phyloP scores from a whole-genome alignment of 108 stramenopile species.

The Mediolabrus comicus region DNA sequence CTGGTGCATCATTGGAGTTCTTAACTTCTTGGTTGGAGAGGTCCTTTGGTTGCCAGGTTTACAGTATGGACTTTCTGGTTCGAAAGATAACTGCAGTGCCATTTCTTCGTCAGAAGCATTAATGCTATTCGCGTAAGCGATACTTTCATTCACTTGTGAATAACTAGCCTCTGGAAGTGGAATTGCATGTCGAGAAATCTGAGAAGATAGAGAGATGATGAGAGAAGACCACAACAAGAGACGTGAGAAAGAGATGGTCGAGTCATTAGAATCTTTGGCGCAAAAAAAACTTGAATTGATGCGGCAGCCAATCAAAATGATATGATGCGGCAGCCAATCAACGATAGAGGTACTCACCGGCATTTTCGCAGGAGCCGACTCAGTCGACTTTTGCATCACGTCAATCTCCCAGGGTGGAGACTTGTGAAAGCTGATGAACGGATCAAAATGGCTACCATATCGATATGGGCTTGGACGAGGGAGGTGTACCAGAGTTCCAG shows the following conservation, averaged over 20 bases:
- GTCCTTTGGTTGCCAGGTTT: not conserved
- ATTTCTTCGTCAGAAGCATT: slow-evolving; percentile 35
- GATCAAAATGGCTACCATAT: not conserved
- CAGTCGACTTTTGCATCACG: not conserved
- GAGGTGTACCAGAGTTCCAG: slow-evolving; percentile 13
- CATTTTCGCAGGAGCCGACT: slow-evolving; percentile 23
- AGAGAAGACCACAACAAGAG: not conserved
- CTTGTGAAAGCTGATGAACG: not conserved
- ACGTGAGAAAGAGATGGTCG: not conserved
- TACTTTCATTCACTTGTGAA: not conserved
- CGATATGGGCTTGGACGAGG: not conserved
- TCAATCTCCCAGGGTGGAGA: not conserved
- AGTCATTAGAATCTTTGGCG: not conserved
- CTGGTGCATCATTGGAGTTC: not conserved
- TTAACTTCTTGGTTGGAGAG: not conserved
- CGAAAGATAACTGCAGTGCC: slow-evolving; percentile 37
- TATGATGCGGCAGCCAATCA: slow-evolving; percentile 1
- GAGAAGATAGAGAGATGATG: not conserved
- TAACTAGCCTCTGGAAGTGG: not conserved
- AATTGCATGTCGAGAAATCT: not conserved
- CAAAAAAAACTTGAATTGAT: too few relatives aligned
- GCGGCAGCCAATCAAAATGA: too few relatives aligned
- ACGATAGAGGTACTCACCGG: slow-evolving; percentile 3
- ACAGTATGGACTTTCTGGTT: slow-evolving; percentile 28
- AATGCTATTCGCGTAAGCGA: not conserved